Evolutionary conservation across 192 early-diverging fungal species (phyloP), one percentile per base, ranked within the genome.

Genomic region (Coemansia sp.): DNA sequence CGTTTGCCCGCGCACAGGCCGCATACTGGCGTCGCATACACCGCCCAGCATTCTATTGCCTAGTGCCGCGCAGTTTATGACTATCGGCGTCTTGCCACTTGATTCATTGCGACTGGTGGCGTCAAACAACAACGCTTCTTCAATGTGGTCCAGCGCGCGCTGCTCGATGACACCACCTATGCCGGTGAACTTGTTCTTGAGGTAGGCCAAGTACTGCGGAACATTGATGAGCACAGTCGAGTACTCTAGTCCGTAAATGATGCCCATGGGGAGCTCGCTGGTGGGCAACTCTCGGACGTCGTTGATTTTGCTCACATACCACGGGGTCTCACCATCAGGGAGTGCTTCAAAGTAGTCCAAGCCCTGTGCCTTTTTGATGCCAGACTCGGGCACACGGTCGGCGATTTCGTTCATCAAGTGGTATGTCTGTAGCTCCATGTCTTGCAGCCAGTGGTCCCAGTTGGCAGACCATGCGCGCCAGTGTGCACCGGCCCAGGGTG

Each of bases 11-110:
- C 94, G 87, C 13, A 89, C 89, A 2, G 95, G 90, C 72, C 87
- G 94, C 67, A 95, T 83, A 12, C 85, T 66, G 15, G 49, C 36
- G 68, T 97, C 95, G 33, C 89, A 73, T 2, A 97, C 91, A 6
- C 94, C 95, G 18, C 80, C 85, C 6, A 97, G 76, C 27, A 46
- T 83, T 4, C 83, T 80, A 18, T 91, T 87, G 5, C 92, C 90
- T 1, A 92, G 70, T 0, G 92, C 95, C 0, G 93, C 89, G 71
- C 95, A 95, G 69, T 95, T 95, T 55, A 95, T 75, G 44, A 95
- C 84, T 39, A 90, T 74, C 5, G 68, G 53, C 12, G 60, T 13
- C 24, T 16, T 41, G 18, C n/a, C 15, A 40, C 11, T 55, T 24
- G 27, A 7, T 11, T 13, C 53, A 6, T 22, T 50, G 47, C 20